These are phyloP conservation scores for Linum tenue DNA, from an alignment of 345 rosid species.

Conservation along the genomic window DNA sequence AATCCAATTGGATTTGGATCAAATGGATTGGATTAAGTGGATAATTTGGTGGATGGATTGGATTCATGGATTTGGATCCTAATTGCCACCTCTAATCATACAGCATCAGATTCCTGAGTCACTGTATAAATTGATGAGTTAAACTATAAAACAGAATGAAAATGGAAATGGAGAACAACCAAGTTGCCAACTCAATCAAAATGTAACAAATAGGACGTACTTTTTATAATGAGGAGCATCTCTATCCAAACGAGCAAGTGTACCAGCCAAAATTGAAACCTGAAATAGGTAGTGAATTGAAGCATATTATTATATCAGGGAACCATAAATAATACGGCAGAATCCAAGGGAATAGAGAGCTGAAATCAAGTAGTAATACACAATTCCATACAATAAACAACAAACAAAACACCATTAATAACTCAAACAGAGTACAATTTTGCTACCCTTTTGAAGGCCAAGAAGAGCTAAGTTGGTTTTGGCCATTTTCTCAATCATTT, in stretches of 20 bases:
- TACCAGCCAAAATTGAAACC: conserved; percentile 96
- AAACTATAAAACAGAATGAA: too few species aligned
- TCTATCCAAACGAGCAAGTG: conserved; percentile 91
- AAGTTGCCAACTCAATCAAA: too few species aligned
- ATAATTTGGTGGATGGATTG: too few species aligned
- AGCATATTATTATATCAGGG: conserved; percentile 14
- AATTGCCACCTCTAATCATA: too few species aligned
- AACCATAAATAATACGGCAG: neutral
- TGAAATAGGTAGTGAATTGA: conserved; percentile 20
- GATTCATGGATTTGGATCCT: too few species aligned
- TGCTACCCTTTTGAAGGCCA: too few species aligned
- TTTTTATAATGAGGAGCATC: conserved; percentile 86
- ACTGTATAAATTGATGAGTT: too few species aligned
- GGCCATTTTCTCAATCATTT: too few species aligned
- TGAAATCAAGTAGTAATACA: neutral
- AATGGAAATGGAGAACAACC: too few species aligned
- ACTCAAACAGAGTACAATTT: neutral
- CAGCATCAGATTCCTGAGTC: neutral
- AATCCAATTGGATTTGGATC: too few species aligned
- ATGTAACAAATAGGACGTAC: conserved; percentile 27
- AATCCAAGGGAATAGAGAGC: neutral
- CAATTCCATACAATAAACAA: neutral
- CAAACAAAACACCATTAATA: conserved; percentile 2
- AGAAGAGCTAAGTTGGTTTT: too few species aligned
- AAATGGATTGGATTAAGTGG: too few species aligned